Base-by-base conservation (phyloP, 192 early-diverging fungal species). In the Pilaira anomala region DNA sequence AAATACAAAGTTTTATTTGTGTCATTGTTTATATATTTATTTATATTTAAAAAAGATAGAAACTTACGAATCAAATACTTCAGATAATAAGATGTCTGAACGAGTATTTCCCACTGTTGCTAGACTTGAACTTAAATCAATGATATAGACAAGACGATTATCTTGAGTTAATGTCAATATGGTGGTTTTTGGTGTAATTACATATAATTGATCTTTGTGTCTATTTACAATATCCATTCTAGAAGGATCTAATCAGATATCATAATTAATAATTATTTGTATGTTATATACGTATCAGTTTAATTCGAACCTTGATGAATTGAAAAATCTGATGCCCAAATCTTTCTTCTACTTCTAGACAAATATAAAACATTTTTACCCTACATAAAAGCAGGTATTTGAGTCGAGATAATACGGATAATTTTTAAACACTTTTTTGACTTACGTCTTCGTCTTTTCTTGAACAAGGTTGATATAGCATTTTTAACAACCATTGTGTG, bases 111-210 rank as follows among this genome's bases (percentile, higher is more conserved):
- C 78, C 7, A 82, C 74, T 8, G 83, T 79, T 14, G 84, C 75
- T 65, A 92, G 78, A 59, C 83, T 86, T 2, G 88, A 81, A 9
- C 76, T 82, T 16, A 85, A 71, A 65, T 92, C 90, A 28, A 92
- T 76, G 18, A 90, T 69, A 64, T 88, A 85, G 3, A 87, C 83
- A 9, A 88, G 62, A 1, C 86, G 71, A 65, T 89, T 84, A 62
- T 87, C 76, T 25, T 69, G 69, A 44, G 78, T 72, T 49, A 88
- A 63, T 7, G 78, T 76, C 28, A 82, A 71, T n/a, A 92, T 84
- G 11, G 78, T 77, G 1, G 90, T 87, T 30, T 83, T 72, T 0
- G 90, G 87, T 25, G 84, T 86, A 12, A 91, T 68, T 46, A 75
- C 66, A 46, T 78, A 79, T 7, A 24, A 7, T 54, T 66, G 68